These are phyloP conservation scores for Colletotrichum spaethianum DNA, from an alignment of 2,329 filamentous ascomycete genomes.

Conservation along the genomic window DNA sequence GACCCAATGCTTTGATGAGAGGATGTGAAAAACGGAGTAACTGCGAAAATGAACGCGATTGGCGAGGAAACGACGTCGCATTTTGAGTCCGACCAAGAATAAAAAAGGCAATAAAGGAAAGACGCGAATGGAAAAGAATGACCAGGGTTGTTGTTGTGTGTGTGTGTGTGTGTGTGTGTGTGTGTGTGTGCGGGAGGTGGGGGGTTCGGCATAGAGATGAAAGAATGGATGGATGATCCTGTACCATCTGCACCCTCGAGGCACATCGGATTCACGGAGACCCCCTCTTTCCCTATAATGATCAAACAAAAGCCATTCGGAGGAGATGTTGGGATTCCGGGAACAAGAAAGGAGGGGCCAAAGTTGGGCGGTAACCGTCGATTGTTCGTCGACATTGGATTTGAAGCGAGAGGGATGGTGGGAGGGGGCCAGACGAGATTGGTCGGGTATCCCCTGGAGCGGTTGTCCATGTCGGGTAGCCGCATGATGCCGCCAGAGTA, in stretches of 20 bases:
- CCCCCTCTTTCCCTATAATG: neutral
- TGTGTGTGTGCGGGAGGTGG: no score
- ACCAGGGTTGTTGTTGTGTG: neutral
- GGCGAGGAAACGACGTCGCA: neutral
- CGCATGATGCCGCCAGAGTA: conserved; percentile 13
- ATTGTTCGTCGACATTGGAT: neutral
- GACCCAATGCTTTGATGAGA: neutral
- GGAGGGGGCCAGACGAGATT: conserved; percentile 6
- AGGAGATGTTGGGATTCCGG: neutral
- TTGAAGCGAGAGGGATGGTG: conserved; percentile 2
- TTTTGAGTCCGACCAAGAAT: neutral
- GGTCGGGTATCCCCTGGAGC: conserved; percentile 4
- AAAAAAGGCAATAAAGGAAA: neutral
- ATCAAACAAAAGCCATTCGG: neutral
- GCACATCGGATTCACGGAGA: neutral
- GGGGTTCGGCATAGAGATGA: neutral
- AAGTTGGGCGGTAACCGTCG: neutral
- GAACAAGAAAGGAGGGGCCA: conserved; percentile 9
- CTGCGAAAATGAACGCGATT: neutral
- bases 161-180: no score
- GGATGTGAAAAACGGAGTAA: neutral
- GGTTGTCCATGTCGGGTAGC: conserved; percentile 30
- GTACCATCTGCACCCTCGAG: neutral
- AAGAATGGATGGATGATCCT: neutral
- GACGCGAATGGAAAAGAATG: neutral